Percentiles rank a stretch among this genome's conserved stretches.
These are phyloP conservation scores for Podosphaera aphanis DNA, from an alignment of 2,329 filamentous ascomycete species.

Conservation along the genomic window DNA sequence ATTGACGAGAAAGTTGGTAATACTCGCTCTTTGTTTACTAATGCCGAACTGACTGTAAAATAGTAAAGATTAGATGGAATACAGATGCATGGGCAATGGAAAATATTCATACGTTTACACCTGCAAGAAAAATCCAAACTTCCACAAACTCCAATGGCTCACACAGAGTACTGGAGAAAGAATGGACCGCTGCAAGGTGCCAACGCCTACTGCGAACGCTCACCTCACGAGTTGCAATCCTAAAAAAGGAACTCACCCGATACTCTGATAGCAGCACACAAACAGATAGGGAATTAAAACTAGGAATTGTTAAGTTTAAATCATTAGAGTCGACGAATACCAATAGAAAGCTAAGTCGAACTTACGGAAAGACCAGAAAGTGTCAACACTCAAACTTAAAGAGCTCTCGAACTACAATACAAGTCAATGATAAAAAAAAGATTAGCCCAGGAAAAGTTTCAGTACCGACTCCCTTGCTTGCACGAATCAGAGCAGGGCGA, in stretches of 20 bases:
- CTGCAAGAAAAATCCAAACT: conserved; percentile 10
- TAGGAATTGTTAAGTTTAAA: neutral
- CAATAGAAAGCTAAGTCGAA: conserved; percentile 12
- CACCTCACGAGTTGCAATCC: conserved; percentile 20
- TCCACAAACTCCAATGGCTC: conserved; percentile 7
- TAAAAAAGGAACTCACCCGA: conserved; percentile 16
- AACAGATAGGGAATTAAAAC: neutral
- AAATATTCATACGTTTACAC: conserved; percentile 10
- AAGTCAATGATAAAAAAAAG: conserved; percentile 3
- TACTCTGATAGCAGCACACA: neutral
- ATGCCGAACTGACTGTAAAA: neutral
- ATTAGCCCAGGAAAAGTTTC: conserved; percentile 12
- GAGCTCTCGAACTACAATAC: conserved; percentile 1
- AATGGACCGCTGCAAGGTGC: conserved; percentile 22
- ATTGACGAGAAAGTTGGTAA: neutral
- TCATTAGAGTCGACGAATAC: conserved; percentile 10
- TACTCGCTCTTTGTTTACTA: neutral
- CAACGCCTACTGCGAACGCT: conserved; percentile 21
- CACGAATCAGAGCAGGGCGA: conserved; percentile 9
- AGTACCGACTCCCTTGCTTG: conserved; percentile 15
- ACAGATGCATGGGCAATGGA: neutral
- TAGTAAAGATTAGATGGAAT: neutral
- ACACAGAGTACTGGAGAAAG: conserved; percentile 7
- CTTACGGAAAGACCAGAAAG: conserved; percentile 7
- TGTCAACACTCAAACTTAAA: neutral